Evolutionary conservation across 495 filamentous ascomycete genomes (phyloP).

Genomic region (Neurospora hispaniola): DNA sequence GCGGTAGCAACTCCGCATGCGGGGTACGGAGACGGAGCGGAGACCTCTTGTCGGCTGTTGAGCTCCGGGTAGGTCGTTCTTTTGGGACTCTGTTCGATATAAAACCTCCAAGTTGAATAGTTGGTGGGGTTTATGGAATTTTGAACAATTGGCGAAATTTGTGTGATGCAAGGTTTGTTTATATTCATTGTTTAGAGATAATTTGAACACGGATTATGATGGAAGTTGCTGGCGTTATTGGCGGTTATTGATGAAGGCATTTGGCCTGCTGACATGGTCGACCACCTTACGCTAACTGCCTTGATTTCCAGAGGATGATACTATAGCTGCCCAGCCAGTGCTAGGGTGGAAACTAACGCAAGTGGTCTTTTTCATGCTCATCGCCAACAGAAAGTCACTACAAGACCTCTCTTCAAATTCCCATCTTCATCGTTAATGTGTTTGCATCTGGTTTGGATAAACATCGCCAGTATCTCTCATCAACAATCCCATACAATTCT

Average conservation of each 20-base stretch:
- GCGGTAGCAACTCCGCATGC: not conserved
- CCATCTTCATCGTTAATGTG: not conserved
- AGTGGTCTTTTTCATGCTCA: not conserved
- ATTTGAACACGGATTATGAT: not conserved
- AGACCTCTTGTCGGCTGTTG: not conserved
- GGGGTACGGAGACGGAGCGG: not conserved
- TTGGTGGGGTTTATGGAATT: too few relatives aligned
- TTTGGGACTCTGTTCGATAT: not conserved
- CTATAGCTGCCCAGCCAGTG: not conserved
- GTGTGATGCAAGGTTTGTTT: not conserved
- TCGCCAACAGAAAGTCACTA: not conserved
- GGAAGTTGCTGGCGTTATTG: not conserved
- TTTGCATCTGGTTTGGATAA: not conserved
- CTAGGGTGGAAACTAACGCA: not conserved
- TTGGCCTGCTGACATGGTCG: not conserved
- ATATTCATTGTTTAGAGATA: not conserved
- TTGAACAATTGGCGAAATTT: too few relatives aligned
- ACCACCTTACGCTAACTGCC: not conserved
- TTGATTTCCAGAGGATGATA: not conserved
- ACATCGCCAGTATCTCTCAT: not conserved
- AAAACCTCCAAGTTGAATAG: not conserved
- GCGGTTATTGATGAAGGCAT: not conserved
- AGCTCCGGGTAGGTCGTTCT: not conserved
- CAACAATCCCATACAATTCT: not conserved
- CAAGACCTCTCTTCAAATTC: not conserved